A percentile compares a stretch with the other conserved stretches of the same genome.
These are phyloP conservation scores for Paracoccidioides lutzii DNA, from an alignment of 2,329 filamentous ascomycete species.

Conservation along the genomic window DNA sequence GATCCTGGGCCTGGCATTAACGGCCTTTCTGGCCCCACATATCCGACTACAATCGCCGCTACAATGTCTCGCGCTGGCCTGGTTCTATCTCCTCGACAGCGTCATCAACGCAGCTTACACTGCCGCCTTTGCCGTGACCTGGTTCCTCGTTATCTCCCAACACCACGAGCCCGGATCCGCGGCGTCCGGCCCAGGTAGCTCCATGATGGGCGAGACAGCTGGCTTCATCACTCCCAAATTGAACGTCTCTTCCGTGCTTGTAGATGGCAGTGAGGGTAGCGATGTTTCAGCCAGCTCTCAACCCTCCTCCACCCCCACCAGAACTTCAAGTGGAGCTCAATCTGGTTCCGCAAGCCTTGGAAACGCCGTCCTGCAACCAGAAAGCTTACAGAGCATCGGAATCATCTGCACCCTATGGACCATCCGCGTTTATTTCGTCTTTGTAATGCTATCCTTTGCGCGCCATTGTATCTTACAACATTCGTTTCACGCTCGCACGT, in stretches of 20 bases:
- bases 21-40: constrained; percentile 61
- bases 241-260: constrained; percentile 47
- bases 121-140: constrained; percentile 64
- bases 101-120: constrained; percentile 73
- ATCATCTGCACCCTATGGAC: constrained; percentile 62
- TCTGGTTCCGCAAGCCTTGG: constrained; percentile 38
- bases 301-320: constrained; percentile 23
- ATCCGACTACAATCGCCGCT: constrained; percentile 68
- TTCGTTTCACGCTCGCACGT: constrained; percentile 38
- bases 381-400: constrained; percentile 62
- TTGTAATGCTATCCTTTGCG: constrained; percentile 74
- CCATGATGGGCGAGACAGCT: constrained; percentile 48
- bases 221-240: constrained; percentile 53
- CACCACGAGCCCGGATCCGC: constrained; percentile 36
- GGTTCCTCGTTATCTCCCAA: constrained; percentile 65
- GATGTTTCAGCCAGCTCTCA: constrained; percentile 34
- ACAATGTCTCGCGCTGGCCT: constrained; percentile 67
- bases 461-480: constrained; percentile 62
- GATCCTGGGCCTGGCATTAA: constrained; percentile 53
- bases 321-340: constrained; percentile 17
- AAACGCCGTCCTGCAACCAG: constrained; percentile 52
- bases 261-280: constrained; percentile 39
- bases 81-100: constrained; percentile 74
- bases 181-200: constrained; percentile 37
- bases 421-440: constrained; percentile 67